Base-by-base conservation (phyloP, 1,139 yeast species). In the Kazachstania sp. region DNA sequence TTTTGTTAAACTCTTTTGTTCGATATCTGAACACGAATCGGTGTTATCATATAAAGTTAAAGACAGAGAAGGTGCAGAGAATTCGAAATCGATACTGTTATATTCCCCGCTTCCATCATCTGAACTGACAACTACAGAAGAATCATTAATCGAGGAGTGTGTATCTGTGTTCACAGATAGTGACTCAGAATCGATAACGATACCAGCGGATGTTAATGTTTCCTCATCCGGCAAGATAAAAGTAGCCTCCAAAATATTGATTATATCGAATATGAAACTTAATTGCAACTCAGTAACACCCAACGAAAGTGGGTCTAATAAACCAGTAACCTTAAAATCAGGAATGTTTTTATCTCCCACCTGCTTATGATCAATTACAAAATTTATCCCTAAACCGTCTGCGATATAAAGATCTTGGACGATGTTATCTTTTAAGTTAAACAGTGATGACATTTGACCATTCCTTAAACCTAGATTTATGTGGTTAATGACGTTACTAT, bases 241-340 rank as follows among this genome's bases (percentile, higher is more conserved):
- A 0, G 86, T 84, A 30, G 74, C 67, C 0, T 86, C 71, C 1
- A 90, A 63, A 1, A 82, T 74, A 44, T 76, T 77, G 3, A 78
- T 69, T 43, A 90, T 68, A 18, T 73, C 70, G 57, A 79, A 62
- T 47, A 90, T 61, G 55, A 78, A 81, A 34, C 73, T 69, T 41
- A 85, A 71, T 65, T 94, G 98, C 37, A 79, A 65, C 55, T 92
- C 97, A 0, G 97, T 85, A 49, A 92, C 66, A 30, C 76, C 73
- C 54, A 87, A 70, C 44, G 79, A 77, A 19, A 86, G 72, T 20
- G 86, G 86, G 1, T 86, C 79, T 59, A 86, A 72, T 28, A 72
- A 68, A 16, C 95, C 95, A 4, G 62, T 57, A 1, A 86, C 70
- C 2, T 71, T 67, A 40, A 81, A 70, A 0, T 77, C 70, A 0